A percentile compares a stretch with the other conserved stretches of the same genome.
These are phyloP conservation scores for Pseudogymnoascus sp. DNA, from an alignment of 2,329 filamentous ascomycete species.

Conservation along the genomic window DNA sequence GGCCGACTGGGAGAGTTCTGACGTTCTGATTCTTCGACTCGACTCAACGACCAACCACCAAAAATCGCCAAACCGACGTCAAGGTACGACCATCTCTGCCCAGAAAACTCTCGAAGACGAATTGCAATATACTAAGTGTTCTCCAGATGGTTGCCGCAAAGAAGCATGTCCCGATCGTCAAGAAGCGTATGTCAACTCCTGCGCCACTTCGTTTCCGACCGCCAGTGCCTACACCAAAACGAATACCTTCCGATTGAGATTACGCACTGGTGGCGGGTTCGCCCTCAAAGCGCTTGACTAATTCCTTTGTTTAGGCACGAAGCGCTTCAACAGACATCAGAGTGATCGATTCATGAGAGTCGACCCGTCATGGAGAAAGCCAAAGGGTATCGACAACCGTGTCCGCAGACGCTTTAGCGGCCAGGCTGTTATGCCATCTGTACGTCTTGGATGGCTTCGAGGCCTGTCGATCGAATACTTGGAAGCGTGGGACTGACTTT, in stretches of 20 bases:
- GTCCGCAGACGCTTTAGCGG: constrained; percentile 97
- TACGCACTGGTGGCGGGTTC: not conserved
- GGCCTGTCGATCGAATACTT: not conserved
- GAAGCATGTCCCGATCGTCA: constrained; percentile 99
- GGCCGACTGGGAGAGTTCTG: constrained; percentile 10
- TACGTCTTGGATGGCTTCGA: constrained; percentile 49
- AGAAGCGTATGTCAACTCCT: constrained; percentile 82
- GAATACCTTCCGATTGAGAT: not conserved
- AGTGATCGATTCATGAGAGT: constrained; percentile 94
- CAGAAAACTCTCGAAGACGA: not conserved
- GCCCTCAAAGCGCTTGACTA: constrained; percentile 30
- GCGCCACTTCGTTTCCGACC: constrained; percentile 13
- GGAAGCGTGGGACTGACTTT: constrained; percentile 21
- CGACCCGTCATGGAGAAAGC: constrained; percentile 91
- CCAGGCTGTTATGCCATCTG: constrained; percentile 94
- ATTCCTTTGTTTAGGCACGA: constrained; percentile 60
- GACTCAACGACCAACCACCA: constrained; percentile 13
- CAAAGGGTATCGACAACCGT: constrained; percentile 99
- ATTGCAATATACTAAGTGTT: constrained; percentile 15
- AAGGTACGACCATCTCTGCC: constrained; percentile 24
- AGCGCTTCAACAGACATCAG: constrained; percentile 96
- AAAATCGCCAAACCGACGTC: constrained; percentile 12
- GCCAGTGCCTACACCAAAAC: not conserved
- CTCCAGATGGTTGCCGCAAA: constrained; percentile 93
- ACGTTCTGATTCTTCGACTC: constrained; percentile 8